Percentiles rank a stretch among this genome's conserved stretches.
phyloP scores from a whole-genome alignment of 192 early-diverging fungal species.

The Paraglomus occultum region DNA sequence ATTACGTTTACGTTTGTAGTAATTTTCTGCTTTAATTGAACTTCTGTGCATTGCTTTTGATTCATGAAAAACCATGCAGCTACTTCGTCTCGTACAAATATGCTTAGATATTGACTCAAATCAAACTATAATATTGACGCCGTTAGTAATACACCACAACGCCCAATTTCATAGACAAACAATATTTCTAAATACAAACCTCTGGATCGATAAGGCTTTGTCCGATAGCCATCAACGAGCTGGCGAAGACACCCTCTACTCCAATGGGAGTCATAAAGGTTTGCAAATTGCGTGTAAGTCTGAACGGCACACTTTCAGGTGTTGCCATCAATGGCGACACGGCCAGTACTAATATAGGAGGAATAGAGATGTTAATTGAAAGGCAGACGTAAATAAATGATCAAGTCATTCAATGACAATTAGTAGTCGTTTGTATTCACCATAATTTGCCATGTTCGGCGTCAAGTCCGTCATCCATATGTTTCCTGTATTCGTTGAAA shows the following conservation, averaged over 20 bases:
- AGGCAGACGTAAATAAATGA: not conserved
- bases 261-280: constrained; percentile 91
- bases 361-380: not conserved
- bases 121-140: constrained; percentile 72
- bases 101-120: constrained; percentile 88
- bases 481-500: constrained; percentile 83
- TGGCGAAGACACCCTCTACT: constrained; percentile 89
- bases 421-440: not conserved
- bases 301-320: constrained; percentile 92
- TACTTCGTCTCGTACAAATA: constrained; percentile 95
- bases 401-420: not conserved
- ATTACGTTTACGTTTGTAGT: constrained; percentile 70
- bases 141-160: constrained; percentile 51
- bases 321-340: constrained; percentile 54
- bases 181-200: constrained; percentile 30
- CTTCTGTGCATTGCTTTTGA: constrained; percentile 58
- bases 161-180: constrained; percentile 44
- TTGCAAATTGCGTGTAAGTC: constrained; percentile 97
- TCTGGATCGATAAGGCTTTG: constrained; percentile 80
- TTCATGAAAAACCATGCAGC: constrained; percentile 69
- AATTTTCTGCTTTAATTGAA: constrained; percentile 65
- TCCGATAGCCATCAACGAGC: constrained; percentile 79
- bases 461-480: constrained; percentile 86
- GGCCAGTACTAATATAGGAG: constrained; percentile 43
- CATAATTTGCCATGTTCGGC: constrained; percentile 53